Evolutionary conservation across 192 early-diverging fungal species (phyloP), one percentile per base, ranked within the genome.

Genomic region (Gorgonomyces haynaldii): DNA sequence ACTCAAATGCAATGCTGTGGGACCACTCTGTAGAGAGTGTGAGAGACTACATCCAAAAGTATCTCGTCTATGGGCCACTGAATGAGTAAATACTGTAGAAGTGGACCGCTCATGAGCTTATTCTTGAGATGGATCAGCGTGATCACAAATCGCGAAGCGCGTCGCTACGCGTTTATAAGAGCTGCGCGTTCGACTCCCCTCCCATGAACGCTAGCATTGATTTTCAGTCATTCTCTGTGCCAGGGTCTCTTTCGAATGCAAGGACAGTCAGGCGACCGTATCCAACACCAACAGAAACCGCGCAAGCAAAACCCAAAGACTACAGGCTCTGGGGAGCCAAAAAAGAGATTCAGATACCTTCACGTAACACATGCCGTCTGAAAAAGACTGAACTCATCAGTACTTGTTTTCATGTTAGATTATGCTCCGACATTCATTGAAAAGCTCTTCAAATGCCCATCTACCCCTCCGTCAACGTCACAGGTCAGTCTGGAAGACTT

Each of bases 341-440:
- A 25, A 17, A 24, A 7, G 22, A 49, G 7, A 16, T 9, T 22
- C 9, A 40, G 4, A 22, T 7, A 40, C 32, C 32, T n/a, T 9
- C 32, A 34, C 32, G n/a, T 8, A 34, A 34, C 32, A n/a, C 9
- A 34, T n/a, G 8, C 9, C 32, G 32, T 9, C 8, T 34, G 8
- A 34, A n/a, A 34, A 8, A n/a, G 9, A 8, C 32, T n/a, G 32
- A 34, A 34, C 32, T 34, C 8, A 34, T 34, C 8, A n/a, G 32
- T 34, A 34, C n/a, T 34, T 8, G 9, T 9, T n/a, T 34, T n/a
- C 9, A 35, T 36, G 13, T 4, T 35, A 49, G 46, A 32, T 26
- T 49, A 49, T 49, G 29, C 46, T 4, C 29, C 31, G 15, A 24
- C 15, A 36, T 49, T 49, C 19, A 49, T 49, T 38, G 46, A 49